Evolutionary conservation across 1,284 basidiomycete species (phyloP).

Genomic region (Amylostereum areolatum): DNA sequence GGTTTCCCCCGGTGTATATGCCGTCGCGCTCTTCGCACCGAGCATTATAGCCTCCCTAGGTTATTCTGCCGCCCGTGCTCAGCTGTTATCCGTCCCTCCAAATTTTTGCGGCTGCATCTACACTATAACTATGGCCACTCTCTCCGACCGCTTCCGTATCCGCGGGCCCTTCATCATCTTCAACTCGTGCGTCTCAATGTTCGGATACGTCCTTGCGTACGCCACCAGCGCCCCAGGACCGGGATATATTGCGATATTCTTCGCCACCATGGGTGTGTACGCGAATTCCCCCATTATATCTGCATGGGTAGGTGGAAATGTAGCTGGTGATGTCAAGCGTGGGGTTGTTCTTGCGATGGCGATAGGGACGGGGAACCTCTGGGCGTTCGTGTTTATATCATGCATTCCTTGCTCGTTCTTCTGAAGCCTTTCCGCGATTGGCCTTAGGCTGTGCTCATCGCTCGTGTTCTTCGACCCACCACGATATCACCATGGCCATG

Average conservation of each 20-base stretch:
- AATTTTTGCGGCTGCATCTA: conserved; percentile 37
- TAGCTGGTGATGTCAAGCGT: conserved; percentile 48
- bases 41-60: conserved; percentile 51
- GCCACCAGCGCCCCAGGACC: conserved; percentile 26
- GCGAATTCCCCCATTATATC: conserved; percentile 46
- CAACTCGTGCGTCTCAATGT: conserved; percentile 30
- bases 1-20: conserved; percentile 46
- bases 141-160: conserved; percentile 34
- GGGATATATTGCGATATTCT: conserved; percentile 45
- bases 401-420: no score
- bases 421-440: not conserved
- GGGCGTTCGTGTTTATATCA: conserved; percentile 14
- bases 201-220: conserved; percentile 42
- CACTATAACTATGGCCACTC: conserved; percentile 36
- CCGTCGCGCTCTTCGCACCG: conserved; percentile 53
- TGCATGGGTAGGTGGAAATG: conserved; percentile 55
- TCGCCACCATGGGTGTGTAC: conserved; percentile 50
- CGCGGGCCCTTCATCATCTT: conserved; percentile 42
- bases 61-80: conserved; percentile 49
- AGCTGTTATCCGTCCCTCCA: conserved; percentile 49
- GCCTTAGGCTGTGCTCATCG: conserved; percentile 32
- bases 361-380: conserved; percentile 46
- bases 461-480: conserved; percentile 40
- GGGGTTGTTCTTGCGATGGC: conserved; percentile 50
- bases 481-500: conserved; percentile 43